Evolutionary conservation across 352 stramenopile species (phyloP).

Genomic region (Phytophthora cajani): DNA sequence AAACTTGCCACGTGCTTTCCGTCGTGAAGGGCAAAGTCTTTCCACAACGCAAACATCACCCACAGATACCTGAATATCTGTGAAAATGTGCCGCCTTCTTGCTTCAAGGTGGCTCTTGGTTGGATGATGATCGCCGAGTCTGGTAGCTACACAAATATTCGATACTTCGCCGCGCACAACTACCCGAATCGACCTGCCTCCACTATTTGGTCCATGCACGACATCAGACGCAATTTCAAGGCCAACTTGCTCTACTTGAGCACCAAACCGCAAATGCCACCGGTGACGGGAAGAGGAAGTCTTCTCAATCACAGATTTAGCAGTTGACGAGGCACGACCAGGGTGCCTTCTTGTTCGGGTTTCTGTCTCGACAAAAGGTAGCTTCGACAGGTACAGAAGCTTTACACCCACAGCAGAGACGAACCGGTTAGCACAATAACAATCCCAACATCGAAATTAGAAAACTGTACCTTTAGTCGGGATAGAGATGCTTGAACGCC

Average conservation of each 20-base stretch:
- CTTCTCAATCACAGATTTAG: slow-evolving; percentile 1
- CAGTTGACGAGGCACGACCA: not conserved
- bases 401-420: slow-evolving; percentile 24
- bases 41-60: slow-evolving; percentile 44
- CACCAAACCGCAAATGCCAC: slow-evolving; percentile 42
- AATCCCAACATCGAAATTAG: not conserved
- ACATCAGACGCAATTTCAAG: slow-evolving; percentile 34
- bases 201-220: slow-evolving; percentile 16
- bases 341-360: not conserved
- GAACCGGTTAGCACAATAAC: slow-evolving; percentile 10
- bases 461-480: slow-evolving; percentile 41
- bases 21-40: slow-evolving; percentile 25
- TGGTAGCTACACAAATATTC: slow-evolving; percentile 40
- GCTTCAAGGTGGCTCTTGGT: slow-evolving; percentile 19
- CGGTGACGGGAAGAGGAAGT: not conserved
- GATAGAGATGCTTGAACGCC: slow-evolving; percentile 33
- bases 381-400: slow-evolving; percentile 53
- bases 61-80: slow-evolving; percentile 52
- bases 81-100: slow-evolving; percentile 24
- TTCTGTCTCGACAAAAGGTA: slow-evolving; percentile 27
- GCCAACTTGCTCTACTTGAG: slow-evolving; percentile 33
- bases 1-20: slow-evolving; percentile 29
- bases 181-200: slow-evolving; percentile 11
- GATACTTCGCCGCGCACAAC: slow-evolving; percentile 18
- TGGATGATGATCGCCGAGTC: slow-evolving; percentile 52